phyloP scores from a whole-genome alignment of 495 filamentous ascomycete species.

The Penicillium subrubescens region DNA sequence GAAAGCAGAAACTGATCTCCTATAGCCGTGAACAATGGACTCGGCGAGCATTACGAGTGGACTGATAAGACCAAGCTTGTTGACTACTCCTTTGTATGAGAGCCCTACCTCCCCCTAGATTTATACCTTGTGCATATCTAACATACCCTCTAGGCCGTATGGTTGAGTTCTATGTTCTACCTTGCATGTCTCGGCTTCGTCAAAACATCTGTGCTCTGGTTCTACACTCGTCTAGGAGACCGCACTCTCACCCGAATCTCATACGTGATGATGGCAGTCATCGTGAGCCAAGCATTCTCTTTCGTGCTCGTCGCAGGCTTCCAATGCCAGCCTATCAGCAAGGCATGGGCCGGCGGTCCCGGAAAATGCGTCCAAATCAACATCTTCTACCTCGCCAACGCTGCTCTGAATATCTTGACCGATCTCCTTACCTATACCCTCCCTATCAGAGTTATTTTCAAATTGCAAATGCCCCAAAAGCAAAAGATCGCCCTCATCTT shows the following conservation, averaged over 20 bases:
- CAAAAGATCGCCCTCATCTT: conserved; percentile 36
- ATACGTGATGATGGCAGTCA: conserved; percentile 35
- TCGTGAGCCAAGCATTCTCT: conserved; percentile 33
- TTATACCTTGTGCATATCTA: not conserved
- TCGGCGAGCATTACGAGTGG: conserved; percentile 34
- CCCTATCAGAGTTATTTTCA: conserved; percentile 41
- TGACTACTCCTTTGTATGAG: conserved; percentile 36
- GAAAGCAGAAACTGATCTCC: conserved; percentile 7
- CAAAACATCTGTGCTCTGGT: conserved; percentile 43
- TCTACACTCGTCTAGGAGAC: conserved; percentile 44
- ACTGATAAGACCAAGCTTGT: conserved; percentile 22
- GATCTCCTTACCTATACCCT: conserved; percentile 56
- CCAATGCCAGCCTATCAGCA: conserved; percentile 38
- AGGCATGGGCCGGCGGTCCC: conserved; percentile 31
- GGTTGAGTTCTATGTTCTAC: conserved; percentile 47
- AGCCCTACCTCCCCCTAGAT: too few relatives aligned
- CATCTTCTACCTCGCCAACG: conserved; percentile 46
- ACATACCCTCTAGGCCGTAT: conserved; percentile 31
- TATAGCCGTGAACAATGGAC: conserved; percentile 37
- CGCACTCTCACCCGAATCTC: conserved; percentile 34
- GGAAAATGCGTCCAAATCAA: conserved; percentile 52
- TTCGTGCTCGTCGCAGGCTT: conserved; percentile 43
- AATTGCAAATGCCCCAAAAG: conserved; percentile 39
- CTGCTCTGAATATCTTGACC: conserved; percentile 53
- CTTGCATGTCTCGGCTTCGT: conserved; percentile 42